Evolutionary conservation across 495 filamentous ascomycete genomes (phyloP).

Genomic region (Amniculicola lignicola): DNA sequence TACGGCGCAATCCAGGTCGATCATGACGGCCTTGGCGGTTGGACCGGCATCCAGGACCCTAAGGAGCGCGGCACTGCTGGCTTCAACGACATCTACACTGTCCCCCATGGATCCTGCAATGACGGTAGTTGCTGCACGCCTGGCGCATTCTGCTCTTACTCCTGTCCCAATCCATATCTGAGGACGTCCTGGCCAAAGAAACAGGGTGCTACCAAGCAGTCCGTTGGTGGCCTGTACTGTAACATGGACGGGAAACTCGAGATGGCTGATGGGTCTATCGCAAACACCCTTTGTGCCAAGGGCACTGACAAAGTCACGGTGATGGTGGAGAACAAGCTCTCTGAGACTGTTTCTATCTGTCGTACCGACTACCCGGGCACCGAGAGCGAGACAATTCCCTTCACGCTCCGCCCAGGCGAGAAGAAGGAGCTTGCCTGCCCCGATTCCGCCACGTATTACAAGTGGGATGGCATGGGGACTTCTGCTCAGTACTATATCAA

Average conservation of each 20-base stretch:
- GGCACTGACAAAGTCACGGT: constrained; percentile 63
- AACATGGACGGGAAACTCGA: constrained; percentile 67
- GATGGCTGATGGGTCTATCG: constrained; percentile 64
- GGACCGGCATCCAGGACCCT: constrained; percentile 73
- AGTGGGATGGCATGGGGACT: constrained; percentile 68
- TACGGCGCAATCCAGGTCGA: constrained; percentile 75
- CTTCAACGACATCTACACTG: constrained; percentile 61
- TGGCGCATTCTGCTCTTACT: constrained; percentile 84
- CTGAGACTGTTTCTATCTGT: constrained; percentile 68
- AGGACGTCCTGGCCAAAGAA: constrained; percentile 86
- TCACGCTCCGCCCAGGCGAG: constrained; percentile 56
- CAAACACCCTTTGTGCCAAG: constrained; percentile 68
- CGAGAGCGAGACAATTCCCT: constrained; percentile 79
- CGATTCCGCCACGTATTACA: constrained; percentile 65
- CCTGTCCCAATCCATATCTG: constrained; percentile 85
- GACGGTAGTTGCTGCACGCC: constrained; percentile 53
- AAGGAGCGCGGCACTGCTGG: constrained; percentile 42
- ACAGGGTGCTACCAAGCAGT: constrained; percentile 81
- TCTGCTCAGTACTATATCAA: constrained; percentile 98
- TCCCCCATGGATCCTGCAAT: constrained; percentile 41
- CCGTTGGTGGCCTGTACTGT: constrained; percentile 85
- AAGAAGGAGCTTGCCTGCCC: constrained; percentile 69
- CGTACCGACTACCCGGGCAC: constrained; percentile 94
- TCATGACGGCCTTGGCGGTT: constrained; percentile 70
- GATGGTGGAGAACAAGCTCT: constrained; percentile 68